Percentiles rank a stretch among this genome's conserved stretches.
These are phyloP conservation scores for Colletotrichum caudatum DNA, from an alignment of 2,329 filamentous ascomycete species.

Conservation along the genomic window DNA sequence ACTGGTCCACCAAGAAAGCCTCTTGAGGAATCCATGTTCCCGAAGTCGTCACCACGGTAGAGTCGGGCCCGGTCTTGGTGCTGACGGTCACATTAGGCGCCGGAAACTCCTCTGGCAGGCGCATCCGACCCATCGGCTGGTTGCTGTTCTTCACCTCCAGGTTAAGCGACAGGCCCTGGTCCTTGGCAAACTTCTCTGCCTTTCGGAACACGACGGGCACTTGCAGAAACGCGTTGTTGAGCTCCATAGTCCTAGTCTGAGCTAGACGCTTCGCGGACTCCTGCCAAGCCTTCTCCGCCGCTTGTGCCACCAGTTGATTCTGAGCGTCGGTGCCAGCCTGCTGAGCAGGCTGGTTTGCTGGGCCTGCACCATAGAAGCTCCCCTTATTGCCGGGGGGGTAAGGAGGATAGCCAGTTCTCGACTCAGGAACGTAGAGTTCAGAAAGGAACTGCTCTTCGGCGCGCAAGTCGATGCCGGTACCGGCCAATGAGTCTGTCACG, in stretches of 20 bases:
- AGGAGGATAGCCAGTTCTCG: constrained; percentile 65
- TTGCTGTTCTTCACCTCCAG: constrained; percentile 64
- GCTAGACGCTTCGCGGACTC: constrained; percentile 73
- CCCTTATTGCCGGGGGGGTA: constrained; percentile 67
- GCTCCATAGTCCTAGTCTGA: constrained; percentile 73
- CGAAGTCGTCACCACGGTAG: constrained; percentile 70
- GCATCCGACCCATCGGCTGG: constrained; percentile 61
- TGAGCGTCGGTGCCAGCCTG: constrained; percentile 61
- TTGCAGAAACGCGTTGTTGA: constrained; percentile 79
- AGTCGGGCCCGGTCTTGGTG: constrained; percentile 71
- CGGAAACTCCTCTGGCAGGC: constrained; percentile 62
- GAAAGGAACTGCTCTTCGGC: constrained; percentile 88
- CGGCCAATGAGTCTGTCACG: constrained; percentile 84
- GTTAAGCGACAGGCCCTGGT: constrained; percentile 68
- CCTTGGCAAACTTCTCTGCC: constrained; percentile 68
- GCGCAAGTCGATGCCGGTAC: constrained; percentile 86
- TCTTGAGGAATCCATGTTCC: constrained; percentile 81
- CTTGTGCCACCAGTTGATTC: constrained; percentile 74
- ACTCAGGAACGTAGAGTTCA: constrained; percentile 69
- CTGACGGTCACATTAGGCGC: constrained; percentile 65
- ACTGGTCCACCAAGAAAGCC: constrained; percentile 81
- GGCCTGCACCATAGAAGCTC: constrained; percentile 73
- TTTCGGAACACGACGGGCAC: constrained; percentile 71
- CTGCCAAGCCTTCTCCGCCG: constrained; percentile 74
- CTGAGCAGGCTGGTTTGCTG: constrained; percentile 72